A percentile compares a stretch with the other conserved stretches of the same genome.
phyloP scores from a whole-genome alignment of 306 rosid genomes.

The Parietaria judaica region DNA sequence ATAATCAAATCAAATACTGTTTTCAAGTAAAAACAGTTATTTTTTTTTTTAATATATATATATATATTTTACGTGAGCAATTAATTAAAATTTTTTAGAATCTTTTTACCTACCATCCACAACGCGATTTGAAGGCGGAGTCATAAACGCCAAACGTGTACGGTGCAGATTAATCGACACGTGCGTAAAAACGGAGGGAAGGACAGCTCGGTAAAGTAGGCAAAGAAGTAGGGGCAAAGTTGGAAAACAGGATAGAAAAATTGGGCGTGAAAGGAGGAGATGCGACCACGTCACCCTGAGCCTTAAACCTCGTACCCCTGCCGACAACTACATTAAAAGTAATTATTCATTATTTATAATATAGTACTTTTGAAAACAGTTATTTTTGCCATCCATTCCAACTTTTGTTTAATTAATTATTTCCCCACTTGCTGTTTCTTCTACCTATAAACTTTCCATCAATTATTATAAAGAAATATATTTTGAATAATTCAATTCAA shows the following conservation, averaged over 20 bases:
- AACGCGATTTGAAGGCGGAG: too few species aligned
- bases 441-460: background rate
- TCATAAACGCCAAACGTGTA: background rate
- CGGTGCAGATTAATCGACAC: constrained; percentile 8
- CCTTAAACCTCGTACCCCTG: constrained; percentile 31
- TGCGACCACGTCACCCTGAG: constrained; percentile 24
- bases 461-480: background rate
- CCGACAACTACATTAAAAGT: constrained; percentile 24
- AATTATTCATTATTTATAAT: background rate
- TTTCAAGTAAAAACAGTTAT: too few species aligned
- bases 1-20: too few species aligned
- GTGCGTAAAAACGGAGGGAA: background rate
- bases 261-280: constrained; percentile 19
- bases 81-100: too few species aligned
- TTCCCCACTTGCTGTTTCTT: constrained; percentile 20
- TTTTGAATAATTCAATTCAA: constrained; percentile 1
- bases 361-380: background rate
- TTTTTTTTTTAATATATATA: too few species aligned
- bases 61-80: too few species aligned
- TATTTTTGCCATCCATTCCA: constrained; percentile 16
- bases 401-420: background rate
- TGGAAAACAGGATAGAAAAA: background rate
- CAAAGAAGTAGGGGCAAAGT: background rate
- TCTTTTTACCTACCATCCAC: too few species aligned
- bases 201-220: constrained; percentile 7